Evolutionary conservation across 768 basidiomycete genomes (phyloP).

Genomic region (Leccinum variicolor): DNA sequence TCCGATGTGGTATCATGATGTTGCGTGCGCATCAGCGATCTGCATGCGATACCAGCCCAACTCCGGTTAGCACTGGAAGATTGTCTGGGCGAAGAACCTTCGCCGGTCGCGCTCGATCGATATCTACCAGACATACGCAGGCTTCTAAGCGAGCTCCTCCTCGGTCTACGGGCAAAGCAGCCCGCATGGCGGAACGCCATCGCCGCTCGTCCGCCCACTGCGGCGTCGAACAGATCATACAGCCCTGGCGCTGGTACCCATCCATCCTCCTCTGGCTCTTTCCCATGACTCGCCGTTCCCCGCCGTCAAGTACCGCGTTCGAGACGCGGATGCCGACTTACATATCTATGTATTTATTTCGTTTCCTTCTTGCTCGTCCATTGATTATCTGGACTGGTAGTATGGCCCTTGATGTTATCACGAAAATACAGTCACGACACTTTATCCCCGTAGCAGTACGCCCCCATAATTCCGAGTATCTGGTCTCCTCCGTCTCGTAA

Average conservation of each 20-base stretch:
- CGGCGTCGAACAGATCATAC: slow-evolving; percentile 1
- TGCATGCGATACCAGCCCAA: slow-evolving; percentile 36
- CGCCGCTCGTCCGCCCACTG: slow-evolving; percentile 10
- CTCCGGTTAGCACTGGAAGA: slow-evolving; percentile 39
- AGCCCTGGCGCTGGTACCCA: not conserved
- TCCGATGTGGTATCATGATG: not conserved
- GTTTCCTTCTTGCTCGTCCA: not conserved
- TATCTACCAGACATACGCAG: slow-evolving; percentile 39
- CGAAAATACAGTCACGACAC: not conserved
- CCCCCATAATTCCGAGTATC: not conserved
- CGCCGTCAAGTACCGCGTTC: not conserved
- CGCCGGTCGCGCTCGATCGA: slow-evolving; percentile 30
- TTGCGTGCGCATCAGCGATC: slow-evolving; percentile 29
- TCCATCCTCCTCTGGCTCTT: not conserved
- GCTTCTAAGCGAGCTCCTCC: slow-evolving; percentile 37
- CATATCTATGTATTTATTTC: not conserved
- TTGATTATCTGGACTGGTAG: not conserved
- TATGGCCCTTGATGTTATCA: not conserved
- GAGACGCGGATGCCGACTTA: not conserved
- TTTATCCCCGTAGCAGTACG: not conserved
- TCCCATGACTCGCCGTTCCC: slow-evolving; percentile 7
- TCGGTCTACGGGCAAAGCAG: slow-evolving; percentile 41
- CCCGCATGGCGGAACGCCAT: slow-evolving; percentile 30
- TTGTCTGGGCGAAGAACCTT: slow-evolving; percentile 43
- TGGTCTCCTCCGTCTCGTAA: not conserved